Conservation (phyloP, 83 land plant genomes). For the Diphasiastrum complanatum region DNA sequence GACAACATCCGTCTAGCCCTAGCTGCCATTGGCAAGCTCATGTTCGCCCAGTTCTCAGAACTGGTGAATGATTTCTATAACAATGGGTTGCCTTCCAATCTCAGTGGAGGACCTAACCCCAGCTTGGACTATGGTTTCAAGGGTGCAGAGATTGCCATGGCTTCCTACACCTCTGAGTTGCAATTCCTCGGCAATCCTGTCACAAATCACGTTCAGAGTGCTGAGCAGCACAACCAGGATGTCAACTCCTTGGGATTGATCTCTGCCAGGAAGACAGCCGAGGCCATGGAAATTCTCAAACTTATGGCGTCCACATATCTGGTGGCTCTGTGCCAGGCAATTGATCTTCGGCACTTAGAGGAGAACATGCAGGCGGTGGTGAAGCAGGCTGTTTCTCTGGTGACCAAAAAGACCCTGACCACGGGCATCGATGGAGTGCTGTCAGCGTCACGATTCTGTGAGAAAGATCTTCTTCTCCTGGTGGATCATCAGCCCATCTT, state of each 20-base stretch:
- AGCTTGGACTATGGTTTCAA: constrained; percentile 38
- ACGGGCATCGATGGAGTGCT: constrained; percentile 39
- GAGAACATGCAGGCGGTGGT: constrained; percentile 24
- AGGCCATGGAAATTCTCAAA: constrained; percentile 60
- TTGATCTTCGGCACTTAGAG: constrained; percentile 26
- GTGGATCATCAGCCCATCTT: constrained; percentile 51
- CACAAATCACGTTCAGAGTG: constrained; percentile 35
- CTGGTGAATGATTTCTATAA: constrained; percentile 24
- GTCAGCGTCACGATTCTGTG: constrained; percentile 51
- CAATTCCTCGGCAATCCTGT: constrained; percentile 57
- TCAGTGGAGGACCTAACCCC: constrained; percentile 20
- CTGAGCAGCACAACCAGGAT: constrained; percentile 37
- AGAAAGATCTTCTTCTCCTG: constrained; percentile 52
- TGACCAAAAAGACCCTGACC: constrained; percentile 27
- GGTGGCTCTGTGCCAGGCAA: constrained; percentile 30
- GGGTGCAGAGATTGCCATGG: constrained; percentile 75
- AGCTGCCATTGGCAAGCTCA: constrained; percentile 41
- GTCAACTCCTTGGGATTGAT: constrained; percentile 70
- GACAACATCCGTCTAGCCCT: constrained; percentile 62
- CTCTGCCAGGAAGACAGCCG: constrained; percentile 62
- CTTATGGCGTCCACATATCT: constrained; percentile 51
- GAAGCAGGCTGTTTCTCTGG: constrained; percentile 20
- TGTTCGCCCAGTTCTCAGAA: constrained; percentile 25
- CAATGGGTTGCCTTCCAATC: constrained; percentile 23
- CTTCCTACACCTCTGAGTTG: constrained; percentile 55